Percentiles rank a stretch among this genome's conserved stretches.
phyloP scores from a whole-genome alignment of 2,329 filamentous ascomycete genomes.

The Calonectria naviculata region DNA sequence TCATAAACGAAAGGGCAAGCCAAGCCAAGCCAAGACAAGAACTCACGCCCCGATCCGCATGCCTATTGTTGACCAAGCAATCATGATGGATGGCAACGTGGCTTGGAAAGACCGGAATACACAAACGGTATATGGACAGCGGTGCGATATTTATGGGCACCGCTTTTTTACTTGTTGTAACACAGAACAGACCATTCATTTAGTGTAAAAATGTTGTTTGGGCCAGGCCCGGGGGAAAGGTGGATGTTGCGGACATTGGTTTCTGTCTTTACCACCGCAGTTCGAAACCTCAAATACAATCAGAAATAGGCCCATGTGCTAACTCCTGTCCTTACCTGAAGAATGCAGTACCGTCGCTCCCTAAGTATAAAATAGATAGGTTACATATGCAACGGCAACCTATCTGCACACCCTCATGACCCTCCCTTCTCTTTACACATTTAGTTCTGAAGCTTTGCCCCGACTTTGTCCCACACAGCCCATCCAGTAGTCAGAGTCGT shows the following conservation, averaged over 20 bases:
- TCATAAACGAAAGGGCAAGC: no score
- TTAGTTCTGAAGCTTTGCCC: conserved; percentile 34
- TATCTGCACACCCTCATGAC: background rate
- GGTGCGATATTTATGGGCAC: background rate
- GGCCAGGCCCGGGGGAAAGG: background rate
- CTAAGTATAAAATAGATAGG: background rate
- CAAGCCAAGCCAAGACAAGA: background rate
- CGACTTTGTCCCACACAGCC: conserved; percentile 70
- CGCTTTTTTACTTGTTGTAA: background rate
- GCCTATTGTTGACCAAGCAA: background rate
- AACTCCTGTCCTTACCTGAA: background rate
- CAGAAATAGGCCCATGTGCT: background rate
- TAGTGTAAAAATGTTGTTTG: background rate
- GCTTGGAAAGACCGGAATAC: background rate
- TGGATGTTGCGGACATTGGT: background rate
- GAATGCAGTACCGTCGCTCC: background rate
- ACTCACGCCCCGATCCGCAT: background rate
- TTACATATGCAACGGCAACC: conserved; percentile 1
- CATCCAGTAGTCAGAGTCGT: conserved; percentile 71
- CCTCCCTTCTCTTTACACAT: background rate
- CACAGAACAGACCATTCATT: background rate
- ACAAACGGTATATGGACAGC: background rate
- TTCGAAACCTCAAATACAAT: background rate
- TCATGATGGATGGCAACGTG: background rate
- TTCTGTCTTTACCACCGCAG: background rate